Conservation (phyloP, 1,139 yeast species). For the Blastobotrys apis region DNA sequence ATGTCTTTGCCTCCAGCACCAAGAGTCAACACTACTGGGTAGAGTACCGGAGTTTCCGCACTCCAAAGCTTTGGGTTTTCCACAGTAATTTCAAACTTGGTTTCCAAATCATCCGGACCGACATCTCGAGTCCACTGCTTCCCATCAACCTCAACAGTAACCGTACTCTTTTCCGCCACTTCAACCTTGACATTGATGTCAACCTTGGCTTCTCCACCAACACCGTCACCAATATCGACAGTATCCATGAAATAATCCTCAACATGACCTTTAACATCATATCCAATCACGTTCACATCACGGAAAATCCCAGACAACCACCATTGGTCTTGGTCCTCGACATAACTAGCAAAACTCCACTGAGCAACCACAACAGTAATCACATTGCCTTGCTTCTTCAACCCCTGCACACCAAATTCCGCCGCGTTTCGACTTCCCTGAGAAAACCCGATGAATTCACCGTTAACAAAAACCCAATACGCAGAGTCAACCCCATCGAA, state of each 20-base stretch:
- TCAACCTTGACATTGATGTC: conserved; percentile 12
- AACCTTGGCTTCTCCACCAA: conserved; percentile 9
- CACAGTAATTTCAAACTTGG: conserved; percentile 13
- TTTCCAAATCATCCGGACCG: neutral
- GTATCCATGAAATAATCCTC: conserved; percentile 24
- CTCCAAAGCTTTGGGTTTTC: conserved; percentile 33
- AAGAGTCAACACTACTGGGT: conserved; percentile 23
- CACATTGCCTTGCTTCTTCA: conserved; percentile 11
- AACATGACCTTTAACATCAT: conserved; percentile 20
- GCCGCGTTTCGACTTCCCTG: conserved; percentile 36
- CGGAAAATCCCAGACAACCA: conserved; percentile 36
- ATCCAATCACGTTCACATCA: conserved; percentile 22
- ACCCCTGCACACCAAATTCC: conserved; percentile 29
- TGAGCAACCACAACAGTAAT: conserved; percentile 35
- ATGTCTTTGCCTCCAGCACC: conserved; percentile 13
- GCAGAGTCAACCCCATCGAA: conserved; percentile 39
- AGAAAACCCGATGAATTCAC: conserved; percentile 32
- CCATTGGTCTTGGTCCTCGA: conserved; percentile 41
- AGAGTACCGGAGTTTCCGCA: conserved; percentile 38
- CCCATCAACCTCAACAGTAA: conserved; percentile 6
- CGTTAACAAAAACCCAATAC: conserved; percentile 35
- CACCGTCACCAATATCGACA: neutral
- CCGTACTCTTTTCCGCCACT: conserved; percentile 9
- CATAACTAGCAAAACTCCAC: conserved; percentile 36
- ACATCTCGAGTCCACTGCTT: no score